These are phyloP conservation scores for Solanum tacnaense DNA, from an alignment of 257 asterid species.

Conservation along the genomic window DNA sequence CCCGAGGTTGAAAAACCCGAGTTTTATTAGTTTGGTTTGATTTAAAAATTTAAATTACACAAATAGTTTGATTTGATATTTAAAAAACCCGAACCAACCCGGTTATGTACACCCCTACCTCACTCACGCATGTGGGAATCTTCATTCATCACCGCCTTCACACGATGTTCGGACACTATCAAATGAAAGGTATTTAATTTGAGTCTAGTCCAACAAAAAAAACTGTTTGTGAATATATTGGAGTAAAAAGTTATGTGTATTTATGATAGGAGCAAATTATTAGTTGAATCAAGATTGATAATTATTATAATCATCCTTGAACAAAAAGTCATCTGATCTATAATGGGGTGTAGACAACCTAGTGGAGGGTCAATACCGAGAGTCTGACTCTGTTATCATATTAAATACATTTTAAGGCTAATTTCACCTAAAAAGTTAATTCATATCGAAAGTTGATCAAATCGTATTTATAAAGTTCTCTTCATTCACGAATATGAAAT, in stretches of 20 bases:
- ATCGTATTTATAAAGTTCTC: background rate
- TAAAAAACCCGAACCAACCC: no score
- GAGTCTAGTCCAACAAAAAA: background rate
- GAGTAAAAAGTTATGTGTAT: background rate
- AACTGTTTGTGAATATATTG: background rate
- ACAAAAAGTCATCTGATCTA: no score
- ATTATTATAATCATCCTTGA: background rate
- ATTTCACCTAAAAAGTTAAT: background rate
- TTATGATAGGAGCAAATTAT: background rate
- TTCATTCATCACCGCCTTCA: no score
- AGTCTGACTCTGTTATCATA: background rate
- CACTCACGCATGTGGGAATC: no score
- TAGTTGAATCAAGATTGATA: background rate
- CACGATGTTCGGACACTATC: background rate
- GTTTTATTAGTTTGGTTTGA: no score
- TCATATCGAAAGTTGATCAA: no score
- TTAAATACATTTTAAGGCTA: background rate
- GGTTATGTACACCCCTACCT: no score
- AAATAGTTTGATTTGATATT: no score
- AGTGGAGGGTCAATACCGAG: rapidly evolving
- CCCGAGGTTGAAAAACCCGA: no score
- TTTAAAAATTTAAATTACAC: no score
- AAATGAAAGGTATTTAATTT: no score
- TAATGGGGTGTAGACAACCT: background rate
- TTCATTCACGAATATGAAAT: background rate